A percentile compares a stretch with the other conserved stretches of the same genome.
Conservation (phyloP, 2,329 filamentous ascomycete species). For the Aaosphaeria arxii region DNA sequence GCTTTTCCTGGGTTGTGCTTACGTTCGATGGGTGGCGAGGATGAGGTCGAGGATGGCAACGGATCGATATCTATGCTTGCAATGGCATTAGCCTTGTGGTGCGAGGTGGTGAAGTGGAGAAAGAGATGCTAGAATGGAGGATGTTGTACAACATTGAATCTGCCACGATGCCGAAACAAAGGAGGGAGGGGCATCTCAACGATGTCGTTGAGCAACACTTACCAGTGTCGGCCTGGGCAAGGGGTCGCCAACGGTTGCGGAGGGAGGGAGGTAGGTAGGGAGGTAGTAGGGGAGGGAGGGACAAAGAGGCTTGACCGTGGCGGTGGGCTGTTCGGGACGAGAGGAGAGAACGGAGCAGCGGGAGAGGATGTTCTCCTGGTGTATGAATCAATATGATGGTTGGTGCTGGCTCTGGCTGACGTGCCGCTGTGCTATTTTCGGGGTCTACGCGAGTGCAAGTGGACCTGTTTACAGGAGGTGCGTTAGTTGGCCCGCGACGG, state of each 20-base stretch:
- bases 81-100: slow-evolving; percentile 26
- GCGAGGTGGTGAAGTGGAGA: slow-evolving; percentile 13
- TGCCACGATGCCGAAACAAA: slow-evolving; percentile 31
- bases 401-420: slow-evolving; percentile 18
- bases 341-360: not conserved
- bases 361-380: too few species aligned
- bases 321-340: slow-evolving; percentile 2
- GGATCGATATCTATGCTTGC: too few species aligned
- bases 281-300: slow-evolving; percentile 6
- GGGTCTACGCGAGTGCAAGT: not conserved
- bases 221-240: slow-evolving; percentile 12
- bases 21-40: too few species aligned
- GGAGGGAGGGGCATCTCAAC: slow-evolving; percentile 19
- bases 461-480: not conserved
- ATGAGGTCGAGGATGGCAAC: too few species aligned
- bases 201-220: slow-evolving; percentile 16
- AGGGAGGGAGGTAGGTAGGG: slow-evolving; percentile 2
- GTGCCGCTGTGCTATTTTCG: too few species aligned
- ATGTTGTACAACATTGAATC: slow-evolving; percentile 33
- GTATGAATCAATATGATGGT: not conserved
- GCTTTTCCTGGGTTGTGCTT: too few species aligned
- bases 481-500: slow-evolving; percentile 1
- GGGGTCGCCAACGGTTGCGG: slow-evolving; percentile 11
- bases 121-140: slow-evolving; percentile 24
- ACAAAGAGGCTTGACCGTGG: slow-evolving; percentile 12